Conservation (phyloP, 306 rosid species). For the Rubus parviflorus region DNA sequence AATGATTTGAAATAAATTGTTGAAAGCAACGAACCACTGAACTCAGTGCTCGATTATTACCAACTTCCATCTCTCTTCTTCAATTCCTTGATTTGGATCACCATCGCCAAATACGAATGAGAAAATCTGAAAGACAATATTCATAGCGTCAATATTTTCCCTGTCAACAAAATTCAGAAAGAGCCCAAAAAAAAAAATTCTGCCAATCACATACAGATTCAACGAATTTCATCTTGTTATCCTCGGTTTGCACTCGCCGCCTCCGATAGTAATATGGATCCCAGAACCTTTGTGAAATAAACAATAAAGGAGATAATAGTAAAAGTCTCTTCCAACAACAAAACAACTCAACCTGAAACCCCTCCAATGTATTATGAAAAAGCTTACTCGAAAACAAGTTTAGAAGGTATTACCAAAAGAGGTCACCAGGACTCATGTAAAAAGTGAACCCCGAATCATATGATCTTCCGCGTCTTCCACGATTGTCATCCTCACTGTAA, state of each 20-base stretch:
- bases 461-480: constrained; percentile 91
- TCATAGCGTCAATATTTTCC: constrained; percentile 23
- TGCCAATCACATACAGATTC: constrained; percentile 74
- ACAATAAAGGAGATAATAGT: constrained; percentile 18
- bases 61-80: constrained; percentile 99
- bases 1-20: constrained; percentile 28
- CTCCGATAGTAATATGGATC: constrained; percentile 93
- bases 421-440: constrained; percentile 72
- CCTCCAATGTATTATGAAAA: not conserved
- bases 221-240: constrained; percentile 75
- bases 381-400: constrained; percentile 13
- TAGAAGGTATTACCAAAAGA: constrained; percentile 69
- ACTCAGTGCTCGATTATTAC: constrained; percentile 90
- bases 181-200: constrained; percentile 21
- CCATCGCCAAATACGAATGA: constrained; percentile 99
- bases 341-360: not conserved
- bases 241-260: constrained; percentile 61
- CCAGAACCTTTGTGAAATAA: constrained; percentile 75
- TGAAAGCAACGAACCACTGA: constrained; percentile 86
- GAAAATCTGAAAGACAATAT: constrained; percentile 60
- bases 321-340: constrained; percentile 20
- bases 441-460: constrained; percentile 78
- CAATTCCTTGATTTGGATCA: constrained; percentile 99
- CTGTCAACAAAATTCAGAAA: constrained; percentile 10
- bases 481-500: constrained; percentile 85